Percentiles rank a stretch among this genome's conserved stretches.
phyloP scores from a whole-genome alignment of 345 rosid genomes.

The Corchorus capsularis region DNA sequence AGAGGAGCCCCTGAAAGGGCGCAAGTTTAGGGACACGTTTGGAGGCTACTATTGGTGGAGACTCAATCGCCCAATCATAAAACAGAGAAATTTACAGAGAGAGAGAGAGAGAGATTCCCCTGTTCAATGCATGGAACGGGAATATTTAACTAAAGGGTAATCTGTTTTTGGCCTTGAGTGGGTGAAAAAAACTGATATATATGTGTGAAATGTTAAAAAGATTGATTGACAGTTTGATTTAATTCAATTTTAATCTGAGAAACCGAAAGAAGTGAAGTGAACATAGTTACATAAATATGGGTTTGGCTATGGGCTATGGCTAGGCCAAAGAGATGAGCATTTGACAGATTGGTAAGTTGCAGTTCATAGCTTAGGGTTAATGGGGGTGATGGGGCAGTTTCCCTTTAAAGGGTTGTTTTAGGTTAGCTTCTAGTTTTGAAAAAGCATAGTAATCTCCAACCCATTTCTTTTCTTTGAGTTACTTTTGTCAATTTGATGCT shows the following conservation, averaged over 20 bases:
- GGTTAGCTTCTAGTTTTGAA: background rate
- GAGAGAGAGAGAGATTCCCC: background rate
- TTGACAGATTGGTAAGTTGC: too few species aligned
- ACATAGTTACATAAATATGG: background rate
- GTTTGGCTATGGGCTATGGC: background rate
- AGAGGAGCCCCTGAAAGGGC: background rate
- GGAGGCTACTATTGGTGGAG: constrained; percentile 1
- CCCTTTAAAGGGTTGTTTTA: constrained; percentile 11
- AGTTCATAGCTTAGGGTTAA: background rate
- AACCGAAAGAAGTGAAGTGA: too few species aligned
- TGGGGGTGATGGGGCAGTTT: background rate
- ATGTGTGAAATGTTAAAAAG: constrained; percentile 1
- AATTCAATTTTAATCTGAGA: background rate
- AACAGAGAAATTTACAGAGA: too few species aligned
- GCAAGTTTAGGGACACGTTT: background rate
- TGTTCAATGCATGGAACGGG: background rate
- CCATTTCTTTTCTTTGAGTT: background rate
- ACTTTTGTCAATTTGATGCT: background rate
- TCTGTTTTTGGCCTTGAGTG: background rate
- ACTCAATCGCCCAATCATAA: constrained; percentile 11
- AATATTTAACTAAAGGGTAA: background rate
- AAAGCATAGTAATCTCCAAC: background rate
- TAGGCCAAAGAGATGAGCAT: background rate
- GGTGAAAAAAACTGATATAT: too few species aligned
- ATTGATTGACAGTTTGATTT: constrained; percentile 13